Evolutionary conservation across 2,329 filamentous ascomycete genomes (phyloP).

Genomic region (Venturia nashicola): DNA sequence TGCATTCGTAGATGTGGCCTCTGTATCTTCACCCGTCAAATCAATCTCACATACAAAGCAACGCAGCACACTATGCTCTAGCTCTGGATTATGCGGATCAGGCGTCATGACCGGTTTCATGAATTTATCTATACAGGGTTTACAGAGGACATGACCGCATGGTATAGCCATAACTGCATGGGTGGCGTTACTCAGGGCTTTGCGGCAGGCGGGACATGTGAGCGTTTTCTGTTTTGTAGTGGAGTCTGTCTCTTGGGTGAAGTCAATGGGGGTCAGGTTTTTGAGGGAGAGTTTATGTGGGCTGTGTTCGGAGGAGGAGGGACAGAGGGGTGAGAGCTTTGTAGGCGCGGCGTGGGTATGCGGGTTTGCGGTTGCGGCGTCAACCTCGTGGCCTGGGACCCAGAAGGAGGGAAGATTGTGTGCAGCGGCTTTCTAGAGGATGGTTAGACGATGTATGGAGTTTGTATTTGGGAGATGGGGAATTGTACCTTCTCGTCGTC

Average conservation of each 20-base stretch:
- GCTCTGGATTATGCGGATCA: constrained; percentile 48
- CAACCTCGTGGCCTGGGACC: constrained; percentile 73
- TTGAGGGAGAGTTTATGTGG: constrained; percentile 70
- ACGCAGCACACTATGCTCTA: constrained; percentile 41
- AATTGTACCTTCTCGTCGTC: constrained; percentile 55
- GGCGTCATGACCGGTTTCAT: constrained; percentile 46
- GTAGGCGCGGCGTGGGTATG: constrained; percentile 40
- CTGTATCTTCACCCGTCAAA: constrained; percentile 36
- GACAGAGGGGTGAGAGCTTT: constrained; percentile 65
- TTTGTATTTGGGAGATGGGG: not conserved
- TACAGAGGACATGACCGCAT: constrained; percentile 86
- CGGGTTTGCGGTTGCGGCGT: constrained; percentile 31
- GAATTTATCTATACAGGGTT: constrained; percentile 73
- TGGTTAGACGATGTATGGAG: not conserved
- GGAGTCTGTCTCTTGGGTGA: constrained; percentile 56
- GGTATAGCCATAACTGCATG: constrained; percentile 74
- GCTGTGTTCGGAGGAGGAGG: constrained; percentile 53
- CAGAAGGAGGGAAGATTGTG: constrained; percentile 79
- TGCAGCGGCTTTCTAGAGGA: constrained; percentile 35
- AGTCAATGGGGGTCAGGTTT: constrained; percentile 61
- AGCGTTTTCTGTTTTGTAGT: constrained; percentile 35
- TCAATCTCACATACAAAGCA: constrained; percentile 86
- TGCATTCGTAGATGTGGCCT: constrained; percentile 11
- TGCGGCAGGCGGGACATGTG: constrained; percentile 77
- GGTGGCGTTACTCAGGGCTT: constrained; percentile 67